Evolutionary conservation across 352 stramenopile species (phyloP).

Genomic region (Phytopythium chamaehyphon): DNA sequence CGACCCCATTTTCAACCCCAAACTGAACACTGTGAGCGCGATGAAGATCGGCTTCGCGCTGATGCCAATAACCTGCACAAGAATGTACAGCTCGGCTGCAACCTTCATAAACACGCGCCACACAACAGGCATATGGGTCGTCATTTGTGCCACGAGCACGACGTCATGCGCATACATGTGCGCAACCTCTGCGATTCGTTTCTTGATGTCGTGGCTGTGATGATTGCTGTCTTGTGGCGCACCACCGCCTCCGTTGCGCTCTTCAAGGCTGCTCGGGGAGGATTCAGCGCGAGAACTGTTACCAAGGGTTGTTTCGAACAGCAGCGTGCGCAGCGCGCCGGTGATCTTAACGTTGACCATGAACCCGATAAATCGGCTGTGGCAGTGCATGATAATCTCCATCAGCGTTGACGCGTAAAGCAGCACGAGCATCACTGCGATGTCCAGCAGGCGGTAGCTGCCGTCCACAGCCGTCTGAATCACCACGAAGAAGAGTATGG

Average conservation of each 20-base stretch:
- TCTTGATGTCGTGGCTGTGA: conserved; percentile 19
- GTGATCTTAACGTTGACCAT: conserved; percentile 33
- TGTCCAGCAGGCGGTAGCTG: conserved; percentile 18
- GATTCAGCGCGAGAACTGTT: conserved; percentile 5
- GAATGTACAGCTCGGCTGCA: conserved; percentile 27
- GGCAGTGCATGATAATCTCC: conserved; percentile 21
- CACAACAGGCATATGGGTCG: conserved; percentile 24
- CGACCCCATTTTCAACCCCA: conserved; percentile 17
- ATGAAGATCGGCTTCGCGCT: conserved; percentile 23
- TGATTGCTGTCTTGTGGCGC: conserved; percentile 6
- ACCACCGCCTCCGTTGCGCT: neutral
- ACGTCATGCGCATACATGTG: conserved; percentile 32
- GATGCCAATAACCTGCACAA: conserved; percentile 33
- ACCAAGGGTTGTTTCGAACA: conserved; percentile 39
- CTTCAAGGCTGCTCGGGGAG: neutral
- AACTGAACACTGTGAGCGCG: conserved; percentile 18
- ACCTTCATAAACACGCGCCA: conserved; percentile 27
- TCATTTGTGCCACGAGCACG: conserved; percentile 14
- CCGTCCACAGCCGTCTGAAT: conserved; percentile 25
- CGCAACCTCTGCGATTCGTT: conserved; percentile 29
- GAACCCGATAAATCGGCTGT: conserved; percentile 26
- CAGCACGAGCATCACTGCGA: conserved; percentile 17
- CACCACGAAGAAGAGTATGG: conserved; percentile 42
- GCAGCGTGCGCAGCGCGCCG: conserved; percentile 21
- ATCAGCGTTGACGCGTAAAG: conserved; percentile 25